A percentile compares a stretch with the other conserved stretches of the same genome.
Evolutionary conservation across 176 grass and related monocot genomes (phyloP).

Genomic region (Alloteropsis semialata): DNA sequence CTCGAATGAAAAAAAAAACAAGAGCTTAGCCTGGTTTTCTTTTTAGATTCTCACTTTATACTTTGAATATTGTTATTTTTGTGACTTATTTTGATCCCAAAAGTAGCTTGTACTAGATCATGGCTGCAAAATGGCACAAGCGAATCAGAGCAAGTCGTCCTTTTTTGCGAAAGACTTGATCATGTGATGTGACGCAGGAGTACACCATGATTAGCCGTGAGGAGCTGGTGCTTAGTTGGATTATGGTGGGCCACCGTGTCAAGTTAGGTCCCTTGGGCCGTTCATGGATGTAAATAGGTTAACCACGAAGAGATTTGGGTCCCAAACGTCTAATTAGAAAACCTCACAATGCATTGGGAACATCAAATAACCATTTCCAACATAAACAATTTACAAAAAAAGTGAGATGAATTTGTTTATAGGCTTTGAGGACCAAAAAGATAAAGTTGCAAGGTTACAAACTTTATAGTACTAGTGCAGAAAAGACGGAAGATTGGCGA

Average conservation of each 20-base stretch:
- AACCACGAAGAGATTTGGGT: background rate
- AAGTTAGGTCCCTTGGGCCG: conserved; percentile 2
- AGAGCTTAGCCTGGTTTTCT: background rate
- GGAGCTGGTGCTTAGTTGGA: conserved; percentile 7
- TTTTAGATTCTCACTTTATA: background rate
- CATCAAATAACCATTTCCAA: background rate
- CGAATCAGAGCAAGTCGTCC: background rate
- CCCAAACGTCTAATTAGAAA: background rate
- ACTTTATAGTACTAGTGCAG: background rate
- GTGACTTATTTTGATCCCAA: background rate
- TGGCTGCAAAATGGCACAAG: background rate
- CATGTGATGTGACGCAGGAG: conserved; percentile 10
- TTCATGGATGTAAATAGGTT: conserved; percentile 13
- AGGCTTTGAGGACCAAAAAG: background rate
- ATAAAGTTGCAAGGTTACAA: background rate
- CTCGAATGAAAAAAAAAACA: background rate
- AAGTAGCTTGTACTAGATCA: background rate
- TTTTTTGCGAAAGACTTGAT: background rate
- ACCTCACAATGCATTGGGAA: background rate
- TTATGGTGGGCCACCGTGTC: background rate
- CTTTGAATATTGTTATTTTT: background rate
- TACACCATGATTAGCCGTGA: background rate
- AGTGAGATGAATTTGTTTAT: background rate
- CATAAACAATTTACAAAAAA: background rate
- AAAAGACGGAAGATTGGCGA: background rate